Evolutionary conservation across 2,329 filamentous ascomycete genomes (phyloP).

Genomic region (Raffaelea albimanens): DNA sequence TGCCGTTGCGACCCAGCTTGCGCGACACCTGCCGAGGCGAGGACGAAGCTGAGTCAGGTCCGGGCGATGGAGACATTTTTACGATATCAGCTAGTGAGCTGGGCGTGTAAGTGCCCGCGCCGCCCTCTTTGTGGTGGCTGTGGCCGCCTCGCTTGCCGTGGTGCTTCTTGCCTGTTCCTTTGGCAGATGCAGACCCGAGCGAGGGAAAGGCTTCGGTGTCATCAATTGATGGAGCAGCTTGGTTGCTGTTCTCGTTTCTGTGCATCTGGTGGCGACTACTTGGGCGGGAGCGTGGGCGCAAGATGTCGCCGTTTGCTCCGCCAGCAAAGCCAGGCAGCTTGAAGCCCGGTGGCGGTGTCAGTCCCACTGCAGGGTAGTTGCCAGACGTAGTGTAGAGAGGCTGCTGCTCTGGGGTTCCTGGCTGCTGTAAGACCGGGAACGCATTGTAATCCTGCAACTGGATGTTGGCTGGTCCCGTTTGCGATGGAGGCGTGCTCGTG

Average conservation of each 20-base stretch:
- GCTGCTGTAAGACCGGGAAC: constrained; percentile 68
- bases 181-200: constrained; percentile 65
- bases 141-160: constrained; percentile 86
- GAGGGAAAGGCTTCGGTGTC: constrained; percentile 94
- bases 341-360: constrained; percentile 62
- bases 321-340: constrained; percentile 43
- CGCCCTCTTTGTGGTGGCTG: constrained; percentile 61
- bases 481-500: constrained; percentile 52
- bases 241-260: constrained; percentile 30
- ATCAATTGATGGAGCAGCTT: constrained; percentile 69
- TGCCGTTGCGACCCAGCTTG: constrained; percentile 54
- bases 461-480: constrained; percentile 50
- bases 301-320: constrained; percentile 39
- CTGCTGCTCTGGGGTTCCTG: constrained; percentile 49
- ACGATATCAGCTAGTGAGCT: constrained; percentile 89
- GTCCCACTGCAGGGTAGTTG: constrained; percentile 41
- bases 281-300: constrained; percentile 70
- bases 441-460: constrained; percentile 76
- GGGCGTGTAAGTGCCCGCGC: constrained; percentile 33
- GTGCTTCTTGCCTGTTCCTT: constrained; percentile 72
- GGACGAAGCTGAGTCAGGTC: constrained; percentile 31
- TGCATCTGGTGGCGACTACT: constrained; percentile 66
- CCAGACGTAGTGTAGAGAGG: constrained; percentile 41
- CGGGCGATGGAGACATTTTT: constrained; percentile 86
- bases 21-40: constrained; percentile 50